These are phyloP conservation scores for Phytophthora cactorum DNA, from an alignment of 352 stramenopile genomes.

Conservation along the genomic window DNA sequence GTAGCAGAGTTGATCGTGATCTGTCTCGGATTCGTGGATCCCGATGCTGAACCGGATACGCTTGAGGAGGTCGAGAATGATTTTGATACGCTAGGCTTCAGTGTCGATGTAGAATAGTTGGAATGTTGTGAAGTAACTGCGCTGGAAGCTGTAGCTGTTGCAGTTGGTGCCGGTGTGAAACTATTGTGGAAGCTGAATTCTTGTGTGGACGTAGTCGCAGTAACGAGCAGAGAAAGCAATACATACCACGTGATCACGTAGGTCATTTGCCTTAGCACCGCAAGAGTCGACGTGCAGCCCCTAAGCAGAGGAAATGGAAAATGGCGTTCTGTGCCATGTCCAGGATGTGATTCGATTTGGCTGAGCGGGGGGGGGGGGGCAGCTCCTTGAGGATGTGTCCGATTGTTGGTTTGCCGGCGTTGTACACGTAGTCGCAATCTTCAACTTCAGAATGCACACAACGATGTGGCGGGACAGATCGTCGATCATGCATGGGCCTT, in stretches of 20 bases:
- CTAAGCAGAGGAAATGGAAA: conserved; percentile 8
- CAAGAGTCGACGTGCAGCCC: not conserved
- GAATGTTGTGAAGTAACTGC: not conserved
- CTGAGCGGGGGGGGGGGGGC: conserved; percentile 3
- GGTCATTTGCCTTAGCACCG: conserved; percentile 6
- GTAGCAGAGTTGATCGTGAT: conserved; percentile 7
- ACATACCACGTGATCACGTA: not conserved
- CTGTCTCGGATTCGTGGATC: not conserved
- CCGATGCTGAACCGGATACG: conserved; percentile 1
- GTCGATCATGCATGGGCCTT: conserved; percentile 1
- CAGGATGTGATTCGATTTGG: not conserved
- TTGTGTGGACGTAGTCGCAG: not conserved
- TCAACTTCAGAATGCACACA: conserved; percentile 20
- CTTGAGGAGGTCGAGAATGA: not conserved
- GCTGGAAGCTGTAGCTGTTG: not conserved
- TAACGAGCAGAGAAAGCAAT: conserved; percentile 7
- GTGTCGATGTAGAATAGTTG: not conserved
- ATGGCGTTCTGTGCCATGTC: conserved; percentile 3
- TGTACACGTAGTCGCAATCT: conserved; percentile 1
- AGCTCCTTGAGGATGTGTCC: conserved; percentile 8
- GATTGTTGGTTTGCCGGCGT: conserved; percentile 6
- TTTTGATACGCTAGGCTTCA: not conserved
- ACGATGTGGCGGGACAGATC: conserved; percentile 20
- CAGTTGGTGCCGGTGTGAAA: conserved; percentile 2
- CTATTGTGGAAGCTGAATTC: conserved; percentile 10